These are phyloP conservation scores for Pythium myriotylum DNA, from an alignment of 352 stramenopile species.

Conservation along the genomic window DNA sequence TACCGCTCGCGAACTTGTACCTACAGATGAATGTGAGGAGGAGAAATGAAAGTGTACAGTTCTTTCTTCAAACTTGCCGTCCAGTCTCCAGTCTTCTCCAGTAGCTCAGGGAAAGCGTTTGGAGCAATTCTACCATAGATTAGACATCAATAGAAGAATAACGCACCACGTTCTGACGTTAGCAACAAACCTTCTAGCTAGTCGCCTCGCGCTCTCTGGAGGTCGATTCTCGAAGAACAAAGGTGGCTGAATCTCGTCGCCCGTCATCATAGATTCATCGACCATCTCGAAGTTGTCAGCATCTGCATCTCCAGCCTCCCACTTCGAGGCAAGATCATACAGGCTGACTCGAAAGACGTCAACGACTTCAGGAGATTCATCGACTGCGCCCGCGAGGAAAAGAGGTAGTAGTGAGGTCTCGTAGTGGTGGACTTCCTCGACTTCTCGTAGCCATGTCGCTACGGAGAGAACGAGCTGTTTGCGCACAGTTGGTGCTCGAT, in stretches of 20 bases:
- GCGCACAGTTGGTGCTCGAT: slow-evolving; percentile 62
- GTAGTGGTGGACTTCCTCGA: slow-evolving; percentile 63
- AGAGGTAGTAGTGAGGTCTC: slow-evolving; percentile 66
- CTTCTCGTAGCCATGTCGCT: slow-evolving; percentile 59
- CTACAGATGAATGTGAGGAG: slow-evolving; percentile 11
- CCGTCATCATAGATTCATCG: slow-evolving; percentile 37
- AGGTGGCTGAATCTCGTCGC: slow-evolving; percentile 43
- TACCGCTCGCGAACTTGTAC: slow-evolving; percentile 76
- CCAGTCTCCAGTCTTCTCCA: slow-evolving; percentile 81
- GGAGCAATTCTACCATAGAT: slow-evolving; percentile 34
- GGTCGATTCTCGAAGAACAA: slow-evolving; percentile 56
- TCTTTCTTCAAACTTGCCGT: slow-evolving; percentile 33
- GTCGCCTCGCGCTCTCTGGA: slow-evolving; percentile 43
- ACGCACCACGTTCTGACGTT: neutral
- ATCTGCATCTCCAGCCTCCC: slow-evolving; percentile 38
- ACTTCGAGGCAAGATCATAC: slow-evolving; percentile 46
- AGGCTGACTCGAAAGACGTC: slow-evolving; percentile 40
- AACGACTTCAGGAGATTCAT: slow-evolving; percentile 71
- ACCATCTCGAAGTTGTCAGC: slow-evolving; percentile 27
- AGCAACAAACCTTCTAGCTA: slow-evolving; percentile 38
- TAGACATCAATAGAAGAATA: neutral
- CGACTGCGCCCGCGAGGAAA: slow-evolving; percentile 62
- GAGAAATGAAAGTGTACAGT: neutral
- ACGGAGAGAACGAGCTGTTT: slow-evolving; percentile 70
- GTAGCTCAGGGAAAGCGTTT: slow-evolving; percentile 52